phyloP scores from a whole-genome alignment of 768 basidiomycete genomes.

The Lentinula lateritia region DNA sequence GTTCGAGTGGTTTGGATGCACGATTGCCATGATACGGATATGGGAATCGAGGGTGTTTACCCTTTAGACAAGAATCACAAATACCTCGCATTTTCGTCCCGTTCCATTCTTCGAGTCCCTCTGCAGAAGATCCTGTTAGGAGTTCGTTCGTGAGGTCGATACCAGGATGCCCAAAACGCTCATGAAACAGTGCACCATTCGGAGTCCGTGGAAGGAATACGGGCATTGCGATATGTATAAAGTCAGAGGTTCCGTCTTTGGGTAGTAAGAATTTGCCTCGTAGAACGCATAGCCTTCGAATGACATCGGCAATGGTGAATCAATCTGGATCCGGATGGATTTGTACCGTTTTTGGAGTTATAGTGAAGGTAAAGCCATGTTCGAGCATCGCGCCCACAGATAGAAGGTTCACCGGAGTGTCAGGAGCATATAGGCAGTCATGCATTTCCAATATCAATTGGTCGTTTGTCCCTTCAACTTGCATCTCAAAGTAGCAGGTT shows the following conservation, averaged over 20 bases:
- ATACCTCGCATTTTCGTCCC: background rate
- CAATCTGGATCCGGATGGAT: too few species aligned
- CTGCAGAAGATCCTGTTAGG: background rate
- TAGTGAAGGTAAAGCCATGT: background rate
- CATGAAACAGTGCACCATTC: background rate
- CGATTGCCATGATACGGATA: background rate
- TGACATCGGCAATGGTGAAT: background rate
- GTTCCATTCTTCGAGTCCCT: background rate
- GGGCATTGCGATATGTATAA: too few species aligned
- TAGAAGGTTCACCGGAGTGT: background rate
- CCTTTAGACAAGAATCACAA: background rate
- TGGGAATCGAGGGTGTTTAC: background rate
- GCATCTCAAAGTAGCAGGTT: too few species aligned
- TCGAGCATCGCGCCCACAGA: constrained; percentile 2
- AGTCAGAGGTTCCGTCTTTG: too few species aligned
- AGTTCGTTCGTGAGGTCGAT: background rate
- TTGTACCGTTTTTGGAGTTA: background rate
- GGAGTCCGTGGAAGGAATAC: background rate
- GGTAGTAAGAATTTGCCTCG: too few species aligned
- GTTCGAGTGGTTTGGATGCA: background rate
- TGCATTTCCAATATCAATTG: too few species aligned
- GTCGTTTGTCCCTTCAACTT: too few species aligned
- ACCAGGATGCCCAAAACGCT: background rate
- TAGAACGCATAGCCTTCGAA: background rate
- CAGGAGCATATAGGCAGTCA: constrained; percentile 1